These are phyloP conservation scores for Sporothrix humicola DNA, from an alignment of 2,329 filamentous ascomycete species.

Conservation along the genomic window DNA sequence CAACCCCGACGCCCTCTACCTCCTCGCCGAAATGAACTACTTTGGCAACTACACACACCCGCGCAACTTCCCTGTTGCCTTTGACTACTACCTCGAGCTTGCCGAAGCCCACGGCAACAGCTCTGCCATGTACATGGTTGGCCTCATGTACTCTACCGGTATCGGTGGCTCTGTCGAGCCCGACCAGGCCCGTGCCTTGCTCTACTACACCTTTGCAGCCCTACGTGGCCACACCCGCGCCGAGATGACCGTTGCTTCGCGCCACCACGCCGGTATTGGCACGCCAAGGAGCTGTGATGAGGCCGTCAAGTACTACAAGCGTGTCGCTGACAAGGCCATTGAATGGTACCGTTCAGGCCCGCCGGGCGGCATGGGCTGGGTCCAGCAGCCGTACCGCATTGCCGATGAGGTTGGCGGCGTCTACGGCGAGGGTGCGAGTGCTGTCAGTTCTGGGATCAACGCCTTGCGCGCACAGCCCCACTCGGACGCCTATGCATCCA, in stretches of 20 bases:
- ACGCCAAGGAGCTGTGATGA: slow-evolving; percentile 84
- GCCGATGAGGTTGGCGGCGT: slow-evolving; percentile 90
- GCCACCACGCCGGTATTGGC: slow-evolving; percentile 83
- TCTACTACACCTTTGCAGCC: slow-evolving; percentile 95
- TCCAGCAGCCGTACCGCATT: slow-evolving; percentile 79
- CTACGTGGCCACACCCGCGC: slow-evolving; percentile 80
- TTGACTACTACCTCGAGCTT: slow-evolving; percentile 79
- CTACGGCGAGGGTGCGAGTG: slow-evolving; percentile 94
- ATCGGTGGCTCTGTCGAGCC: slow-evolving; percentile 79
- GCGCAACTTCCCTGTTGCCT: slow-evolving; percentile 77
- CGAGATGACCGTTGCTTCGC: slow-evolving; percentile 91
- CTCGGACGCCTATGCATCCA: slow-evolving; percentile 80
- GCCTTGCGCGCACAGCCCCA: slow-evolving; percentile 74
- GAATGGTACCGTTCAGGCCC: slow-evolving; percentile 86
- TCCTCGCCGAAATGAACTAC: slow-evolving; percentile 94
- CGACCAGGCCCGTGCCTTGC: slow-evolving; percentile 87
- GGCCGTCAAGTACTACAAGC: slow-evolving; percentile 87
- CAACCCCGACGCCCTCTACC: slow-evolving; percentile 83
- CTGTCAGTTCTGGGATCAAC: slow-evolving; percentile 82
- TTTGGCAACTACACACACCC: slow-evolving; percentile 93
- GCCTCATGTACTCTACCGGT: slow-evolving; percentile 93
- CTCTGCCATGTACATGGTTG: slow-evolving; percentile 94
- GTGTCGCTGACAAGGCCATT: slow-evolving; percentile 91
- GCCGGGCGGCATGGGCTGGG: slow-evolving; percentile 81
- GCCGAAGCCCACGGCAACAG: slow-evolving; percentile 80